Evolutionary conservation across 2,329 filamentous ascomycete genomes (phyloP).

Genomic region (Aspergillus thermomutatus): DNA sequence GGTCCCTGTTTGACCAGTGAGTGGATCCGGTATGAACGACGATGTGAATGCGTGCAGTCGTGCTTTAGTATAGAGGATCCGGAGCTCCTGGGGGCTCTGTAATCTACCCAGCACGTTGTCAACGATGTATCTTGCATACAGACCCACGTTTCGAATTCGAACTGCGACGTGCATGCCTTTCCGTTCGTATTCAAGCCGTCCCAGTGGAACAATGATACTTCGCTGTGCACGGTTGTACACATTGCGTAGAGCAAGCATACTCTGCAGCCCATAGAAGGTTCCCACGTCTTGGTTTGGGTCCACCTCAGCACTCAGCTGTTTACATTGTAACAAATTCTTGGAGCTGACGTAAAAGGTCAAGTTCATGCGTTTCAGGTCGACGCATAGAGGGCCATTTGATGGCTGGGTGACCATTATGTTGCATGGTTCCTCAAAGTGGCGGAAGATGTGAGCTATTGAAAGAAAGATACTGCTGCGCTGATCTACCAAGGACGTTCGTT

Average conservation of each 20-base stretch:
- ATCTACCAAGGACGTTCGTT: conserved; percentile 44
- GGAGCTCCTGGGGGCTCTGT: conserved; percentile 55
- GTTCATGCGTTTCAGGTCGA: conserved; percentile 54
- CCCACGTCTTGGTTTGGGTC: conserved; percentile 59
- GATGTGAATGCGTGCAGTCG: conserved; percentile 61
- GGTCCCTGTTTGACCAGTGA: conserved; percentile 58
- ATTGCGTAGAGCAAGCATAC: conserved; percentile 57
- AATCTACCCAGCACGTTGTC: conserved; percentile 55
- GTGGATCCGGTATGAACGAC: conserved; percentile 52
- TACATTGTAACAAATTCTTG: conserved; percentile 43
- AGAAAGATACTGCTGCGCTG: conserved; percentile 43
- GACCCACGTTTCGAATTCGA: conserved; percentile 29
- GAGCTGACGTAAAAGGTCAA: conserved; percentile 53
- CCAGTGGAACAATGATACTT: conserved; percentile 55
- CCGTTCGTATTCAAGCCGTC: conserved; percentile 28
- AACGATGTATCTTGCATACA: conserved; percentile 52
- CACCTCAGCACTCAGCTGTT: conserved; percentile 51
- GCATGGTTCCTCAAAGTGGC: conserved; percentile 46
- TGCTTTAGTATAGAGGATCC: conserved; percentile 55
- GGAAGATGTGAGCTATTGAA: conserved; percentile 45
- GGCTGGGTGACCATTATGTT: conserved; percentile 51
- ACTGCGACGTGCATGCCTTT: conserved; percentile 45
- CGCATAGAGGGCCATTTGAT: conserved; percentile 24
- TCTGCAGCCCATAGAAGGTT: conserved; percentile 57
- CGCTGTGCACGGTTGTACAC: conserved; percentile 37